phyloP scores from a whole-genome alignment of 2,329 filamentous ascomycete genomes.

The Xylariomycetidae sp. region DNA sequence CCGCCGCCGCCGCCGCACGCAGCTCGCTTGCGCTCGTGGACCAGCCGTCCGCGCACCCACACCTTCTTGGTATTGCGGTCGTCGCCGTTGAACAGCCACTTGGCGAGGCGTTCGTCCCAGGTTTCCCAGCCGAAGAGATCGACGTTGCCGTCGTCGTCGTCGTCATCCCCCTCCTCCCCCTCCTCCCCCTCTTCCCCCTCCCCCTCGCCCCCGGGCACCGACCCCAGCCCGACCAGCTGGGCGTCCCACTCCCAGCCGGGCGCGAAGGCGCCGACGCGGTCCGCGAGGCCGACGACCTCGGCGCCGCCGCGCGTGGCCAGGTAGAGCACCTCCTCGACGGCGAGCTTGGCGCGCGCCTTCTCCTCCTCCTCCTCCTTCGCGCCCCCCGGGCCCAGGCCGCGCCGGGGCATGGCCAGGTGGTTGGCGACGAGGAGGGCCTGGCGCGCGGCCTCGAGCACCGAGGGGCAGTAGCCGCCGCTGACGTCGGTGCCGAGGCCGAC shows the following conservation, averaged over 20 bases:
- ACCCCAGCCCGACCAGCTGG: conserved; percentile 66
- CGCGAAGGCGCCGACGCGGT: conserved; percentile 73
- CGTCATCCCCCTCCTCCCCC: conserved; percentile 28
- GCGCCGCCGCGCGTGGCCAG: conserved; percentile 87
- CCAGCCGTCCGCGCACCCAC: conserved; percentile 81
- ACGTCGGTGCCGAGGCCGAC: conserved; percentile 90
- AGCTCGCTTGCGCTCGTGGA: conserved; percentile 49
- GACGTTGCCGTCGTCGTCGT: conserved; percentile 54
- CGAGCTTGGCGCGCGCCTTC: conserved; percentile 51
- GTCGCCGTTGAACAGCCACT: conserved; percentile 93
- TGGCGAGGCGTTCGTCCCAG: conserved; percentile 81
- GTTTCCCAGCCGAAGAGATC: conserved; percentile 88
- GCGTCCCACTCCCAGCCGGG: conserved; percentile 88
- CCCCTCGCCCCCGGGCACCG: conserved; percentile 37
- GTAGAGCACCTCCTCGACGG: conserved; percentile 80
- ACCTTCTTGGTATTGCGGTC: conserved; percentile 84
- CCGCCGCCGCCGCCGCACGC: no score
- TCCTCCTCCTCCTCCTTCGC: conserved; percentile 5
- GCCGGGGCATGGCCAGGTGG: conserved; percentile 53
- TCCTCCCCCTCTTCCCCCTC: conserved; percentile 27
- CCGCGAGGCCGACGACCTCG: conserved; percentile 66
- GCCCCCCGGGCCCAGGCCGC: neutral
- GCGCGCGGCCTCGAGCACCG: conserved; percentile 59
- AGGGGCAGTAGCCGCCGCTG: conserved; percentile 77
- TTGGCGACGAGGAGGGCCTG: conserved; percentile 76